phyloP scores from a whole-genome alignment of 2,329 filamentous ascomycete species.

The Aspergillus amoenus region DNA sequence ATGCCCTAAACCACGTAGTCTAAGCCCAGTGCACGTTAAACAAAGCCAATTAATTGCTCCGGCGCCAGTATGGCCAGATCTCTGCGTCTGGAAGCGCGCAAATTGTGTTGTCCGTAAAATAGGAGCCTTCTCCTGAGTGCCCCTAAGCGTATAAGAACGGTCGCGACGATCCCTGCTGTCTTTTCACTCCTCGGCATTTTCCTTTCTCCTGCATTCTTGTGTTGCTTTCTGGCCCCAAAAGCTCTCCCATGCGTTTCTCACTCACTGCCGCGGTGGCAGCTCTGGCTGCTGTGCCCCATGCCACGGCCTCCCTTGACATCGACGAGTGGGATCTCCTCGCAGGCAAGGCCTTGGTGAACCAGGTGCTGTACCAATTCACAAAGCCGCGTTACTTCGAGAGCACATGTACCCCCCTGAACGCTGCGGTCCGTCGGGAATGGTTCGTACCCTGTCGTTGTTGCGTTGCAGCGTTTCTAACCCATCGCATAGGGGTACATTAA shows the following conservation, averaged over 20 bases:
- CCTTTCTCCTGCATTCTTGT: neutral
- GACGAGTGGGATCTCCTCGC: conserved; percentile 15
- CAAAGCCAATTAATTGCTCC: too few species aligned
- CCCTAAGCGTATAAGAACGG: neutral
- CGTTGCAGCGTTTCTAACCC: neutral
- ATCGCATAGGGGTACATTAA: conserved; percentile 4
- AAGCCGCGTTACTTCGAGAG: conserved; percentile 2
- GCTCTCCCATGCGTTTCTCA: conserved; percentile 9
- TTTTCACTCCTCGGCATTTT: neutral
- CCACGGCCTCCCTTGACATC: neutral
- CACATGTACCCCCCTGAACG: conserved; percentile 15
- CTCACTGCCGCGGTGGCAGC: conserved; percentile 9
- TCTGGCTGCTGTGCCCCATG: conserved; percentile 2
- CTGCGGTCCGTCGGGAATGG: conserved; percentile 21
- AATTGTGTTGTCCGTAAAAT: too few species aligned
- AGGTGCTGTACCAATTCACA: conserved; percentile 11
- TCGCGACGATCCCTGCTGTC: conserved; percentile 1
- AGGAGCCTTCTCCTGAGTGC: neutral
- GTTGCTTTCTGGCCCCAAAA: neutral
- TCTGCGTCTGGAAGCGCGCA: too few species aligned
- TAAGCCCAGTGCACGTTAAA: too few species aligned
- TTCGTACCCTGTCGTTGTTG: neutral
- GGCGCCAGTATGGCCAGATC: too few species aligned
- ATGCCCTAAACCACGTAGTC: too few species aligned
- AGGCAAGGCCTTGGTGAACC: conserved; percentile 10